These are phyloP conservation scores for Moniliophthora roreri DNA, from an alignment of 1,284 basidiomycete species.

Conservation along the genomic window DNA sequence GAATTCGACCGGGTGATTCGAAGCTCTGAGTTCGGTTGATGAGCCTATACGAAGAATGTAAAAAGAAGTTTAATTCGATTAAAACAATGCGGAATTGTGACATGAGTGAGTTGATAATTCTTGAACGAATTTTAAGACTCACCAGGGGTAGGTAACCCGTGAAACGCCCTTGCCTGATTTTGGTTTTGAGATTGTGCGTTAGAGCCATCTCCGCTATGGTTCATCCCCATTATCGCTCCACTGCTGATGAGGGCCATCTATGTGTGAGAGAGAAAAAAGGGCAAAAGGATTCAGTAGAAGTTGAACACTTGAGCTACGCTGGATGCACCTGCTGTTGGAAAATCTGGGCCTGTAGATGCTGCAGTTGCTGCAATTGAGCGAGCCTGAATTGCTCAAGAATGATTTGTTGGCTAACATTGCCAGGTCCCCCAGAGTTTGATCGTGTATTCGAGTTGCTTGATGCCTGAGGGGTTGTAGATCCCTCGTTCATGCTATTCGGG, in stretches of 20 bases:
- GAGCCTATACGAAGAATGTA: slow-evolving; percentile 38
- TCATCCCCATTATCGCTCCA: slow-evolving; percentile 22
- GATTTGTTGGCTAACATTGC: slow-evolving; percentile 14
- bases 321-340: slow-evolving; percentile 76
- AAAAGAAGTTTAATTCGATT: slow-evolving; percentile 3
- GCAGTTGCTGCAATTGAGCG: slow-evolving; percentile 71
- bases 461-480: too few relatives aligned
- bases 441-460: too few relatives aligned
- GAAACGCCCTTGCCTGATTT: slow-evolving; percentile 6
- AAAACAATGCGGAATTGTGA: slow-evolving; percentile 1
- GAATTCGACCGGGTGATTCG: slow-evolving; percentile 54
- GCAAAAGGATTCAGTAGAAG: slow-evolving; percentile 2
- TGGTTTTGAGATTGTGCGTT: background rate
- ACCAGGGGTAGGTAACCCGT: slow-evolving; percentile 72
- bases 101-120: slow-evolving; percentile 8
- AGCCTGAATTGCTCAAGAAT: slow-evolving; percentile 68
- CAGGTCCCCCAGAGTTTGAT: background rate
- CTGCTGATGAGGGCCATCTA: slow-evolving; percentile 78
- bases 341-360: slow-evolving; percentile 78
- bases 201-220: slow-evolving; percentile 9
- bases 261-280: slow-evolving; percentile 16
- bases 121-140: slow-evolving; percentile 21
- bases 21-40: slow-evolving; percentile 66
- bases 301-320: slow-evolving; percentile 9
- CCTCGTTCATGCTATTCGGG: background rate